These are phyloP conservation scores for Trypanosoma theileri DNA, from an alignment of 208 protist genomes.

Conservation along the genomic window DNA sequence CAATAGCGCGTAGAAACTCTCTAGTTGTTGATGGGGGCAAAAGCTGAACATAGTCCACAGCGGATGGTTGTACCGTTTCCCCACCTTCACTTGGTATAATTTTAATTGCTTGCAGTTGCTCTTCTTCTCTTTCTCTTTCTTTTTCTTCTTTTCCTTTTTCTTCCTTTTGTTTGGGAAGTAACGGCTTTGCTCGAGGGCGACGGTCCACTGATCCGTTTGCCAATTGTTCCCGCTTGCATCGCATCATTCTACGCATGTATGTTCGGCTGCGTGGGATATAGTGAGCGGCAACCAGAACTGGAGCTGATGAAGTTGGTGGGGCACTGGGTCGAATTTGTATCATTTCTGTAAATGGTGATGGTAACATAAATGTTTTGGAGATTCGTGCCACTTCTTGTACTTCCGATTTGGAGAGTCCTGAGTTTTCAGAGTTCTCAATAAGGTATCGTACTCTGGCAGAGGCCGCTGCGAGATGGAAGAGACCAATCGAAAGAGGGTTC, in stretches of 20 bases:
- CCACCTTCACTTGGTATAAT: background rate
- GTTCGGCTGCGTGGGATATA: constrained; percentile 26
- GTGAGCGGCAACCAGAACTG: constrained; percentile 9
- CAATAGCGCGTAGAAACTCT: constrained; percentile 37
- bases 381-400: constrained; percentile 47
- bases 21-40: constrained; percentile 9
- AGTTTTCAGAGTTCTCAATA: constrained; percentile 26
- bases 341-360: constrained; percentile 63
- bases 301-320: background rate
- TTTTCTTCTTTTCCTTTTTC: too few species aligned
- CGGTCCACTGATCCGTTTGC: constrained; percentile 16
- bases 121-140: background rate
- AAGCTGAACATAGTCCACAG: background rate
- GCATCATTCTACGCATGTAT: constrained; percentile 21
- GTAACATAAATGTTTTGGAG: constrained; percentile 38
- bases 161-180: too few species aligned
- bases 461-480: constrained; percentile 52
- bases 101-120: background rate
- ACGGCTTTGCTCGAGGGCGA: background rate
- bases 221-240: constrained; percentile 10
- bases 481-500: constrained; percentile 22
- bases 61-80: background rate
- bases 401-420: constrained; percentile 26
- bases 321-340: constrained; percentile 19
- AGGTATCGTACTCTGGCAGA: constrained; percentile 23